Evolutionary conservation across 257 asterid species (phyloP), one percentile per base, ranked within the genome.

Genomic region (Solanum arcanum): DNA sequence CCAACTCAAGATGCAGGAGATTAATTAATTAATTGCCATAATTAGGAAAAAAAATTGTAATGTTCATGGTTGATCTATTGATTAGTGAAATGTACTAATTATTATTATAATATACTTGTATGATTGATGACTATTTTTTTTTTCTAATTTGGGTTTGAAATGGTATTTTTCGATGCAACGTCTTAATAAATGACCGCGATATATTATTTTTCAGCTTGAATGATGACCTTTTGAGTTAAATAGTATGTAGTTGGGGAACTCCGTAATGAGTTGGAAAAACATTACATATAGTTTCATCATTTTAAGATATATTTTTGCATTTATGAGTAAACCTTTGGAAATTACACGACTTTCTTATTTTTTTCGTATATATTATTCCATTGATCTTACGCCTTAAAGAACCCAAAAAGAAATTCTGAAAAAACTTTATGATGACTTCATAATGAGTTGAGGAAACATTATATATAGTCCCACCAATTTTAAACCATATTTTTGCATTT

Each of bases 1-100:
- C 93, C 94, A 16, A 77, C 91, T 35, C 92, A 90, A 83, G 96
- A 90, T 86, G 95, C 89, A 37, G 88, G 81, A 85, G 96, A 93
- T 64, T 90, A 80, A 80, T 41, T 52, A 52, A 6, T 18, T 59
- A 59, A 59, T 59, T 75, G 33, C 4, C 29, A 39, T 74, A 29
- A 29, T 69, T 29, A 31, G 41, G 20, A 10, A 2, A 12, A 12
- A 56, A 56, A 56, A 56, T 18, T 31, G 18, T 31, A 70, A 18
- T 20, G 20, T 33, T 33, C 27, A 35, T 74, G 46, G 49, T 75
- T 74, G 47, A 74, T 37, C 27, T 37, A 37, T 37, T 72, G 46
- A 74, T 37, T 23, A 23, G 10, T 23, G 35, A 41, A 41, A 41
- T 23, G 33, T 21, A 75, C 83, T 41, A 23, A 75, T 41, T 41